phyloP scores from a whole-genome alignment of 768 basidiomycete genomes.

The Cystobasidium onofrii region DNA sequence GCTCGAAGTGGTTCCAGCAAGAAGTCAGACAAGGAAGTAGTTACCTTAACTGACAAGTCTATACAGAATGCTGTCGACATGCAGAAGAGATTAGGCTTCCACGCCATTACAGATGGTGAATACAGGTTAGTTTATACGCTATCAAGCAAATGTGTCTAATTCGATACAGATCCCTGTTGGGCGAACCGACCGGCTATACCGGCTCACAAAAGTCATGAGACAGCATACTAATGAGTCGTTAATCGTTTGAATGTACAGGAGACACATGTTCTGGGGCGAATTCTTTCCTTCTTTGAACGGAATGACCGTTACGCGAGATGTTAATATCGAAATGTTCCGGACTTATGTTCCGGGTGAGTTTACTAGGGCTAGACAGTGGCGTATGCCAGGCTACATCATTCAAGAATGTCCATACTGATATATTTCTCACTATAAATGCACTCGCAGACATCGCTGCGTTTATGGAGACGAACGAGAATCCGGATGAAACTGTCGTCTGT shows the following conservation, averaged over 20 bases:
- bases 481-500: not conserved
- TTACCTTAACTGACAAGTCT: not conserved
- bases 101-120: slow-evolving; percentile 15
- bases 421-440: too few species aligned
- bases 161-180: too few species aligned
- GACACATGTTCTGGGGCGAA: slow-evolving; percentile 4
- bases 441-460: not conserved
- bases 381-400: too few species aligned
- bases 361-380: too few species aligned
- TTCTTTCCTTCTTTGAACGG: not conserved
- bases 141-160: too few species aligned
- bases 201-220: too few species aligned
- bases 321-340: not conserved
- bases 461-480: not conserved
- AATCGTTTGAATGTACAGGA: not conserved
- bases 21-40: not conserved
- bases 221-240: too few species aligned
- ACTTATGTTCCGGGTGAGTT: not conserved
- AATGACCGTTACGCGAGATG: not conserved
- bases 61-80: slow-evolving; percentile 23
- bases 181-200: too few species aligned
- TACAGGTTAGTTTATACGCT: slow-evolving; percentile 7
- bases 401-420: too few species aligned
- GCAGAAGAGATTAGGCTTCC: slow-evolving; percentile 9
- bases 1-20: slow-evolving; percentile 36